phyloP scores from a whole-genome alignment of 2,329 filamentous ascomycete species.

The Diaporthe citri region DNA sequence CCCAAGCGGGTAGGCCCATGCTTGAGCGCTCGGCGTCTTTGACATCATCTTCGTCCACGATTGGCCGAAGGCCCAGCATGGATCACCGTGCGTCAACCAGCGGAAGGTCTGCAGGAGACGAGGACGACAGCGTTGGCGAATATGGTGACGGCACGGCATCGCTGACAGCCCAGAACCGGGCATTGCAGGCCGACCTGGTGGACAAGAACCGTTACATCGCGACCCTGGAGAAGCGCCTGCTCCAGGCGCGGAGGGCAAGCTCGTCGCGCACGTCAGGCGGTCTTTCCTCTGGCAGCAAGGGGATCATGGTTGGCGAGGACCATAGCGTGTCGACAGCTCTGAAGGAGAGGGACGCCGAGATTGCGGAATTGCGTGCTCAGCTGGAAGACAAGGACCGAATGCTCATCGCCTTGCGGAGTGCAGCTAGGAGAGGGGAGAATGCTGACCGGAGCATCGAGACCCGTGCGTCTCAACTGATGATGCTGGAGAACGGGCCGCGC shows the following conservation, averaged over 20 bases:
- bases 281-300: conserved; percentile 71
- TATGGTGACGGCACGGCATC: conserved; percentile 89
- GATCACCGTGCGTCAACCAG: conserved; percentile 59
- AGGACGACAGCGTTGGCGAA: conserved; percentile 81
- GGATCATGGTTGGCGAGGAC: conserved; percentile 81
- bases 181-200: conserved; percentile 93
- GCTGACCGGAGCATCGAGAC: conserved; percentile 68
- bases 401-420: conserved; percentile 86
- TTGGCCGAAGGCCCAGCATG: conserved; percentile 64
- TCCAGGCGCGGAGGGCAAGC: conserved; percentile 91
- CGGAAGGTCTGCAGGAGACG: conserved; percentile 61
- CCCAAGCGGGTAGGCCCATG: conserved; percentile 62
- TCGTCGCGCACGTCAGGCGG: conserved; percentile 88
- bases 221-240: conserved; percentile 89
- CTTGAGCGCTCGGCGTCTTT: conserved; percentile 77
- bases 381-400: conserved; percentile 97
- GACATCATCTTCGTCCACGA: conserved; percentile 72
- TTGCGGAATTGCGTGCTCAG: conserved; percentile 87
- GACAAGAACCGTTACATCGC: conserved; percentile 98
- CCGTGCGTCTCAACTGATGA: conserved; percentile 50
- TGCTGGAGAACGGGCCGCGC: conserved; percentile 35
- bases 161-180: conserved; percentile 84
- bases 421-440: conserved; percentile 86
- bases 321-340: conserved; percentile 79
- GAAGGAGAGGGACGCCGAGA: conserved; percentile 92